Base-by-base conservation (phyloP, 202 grass and related monocot genomes). In the Cymbopogon flexuosus region DNA sequence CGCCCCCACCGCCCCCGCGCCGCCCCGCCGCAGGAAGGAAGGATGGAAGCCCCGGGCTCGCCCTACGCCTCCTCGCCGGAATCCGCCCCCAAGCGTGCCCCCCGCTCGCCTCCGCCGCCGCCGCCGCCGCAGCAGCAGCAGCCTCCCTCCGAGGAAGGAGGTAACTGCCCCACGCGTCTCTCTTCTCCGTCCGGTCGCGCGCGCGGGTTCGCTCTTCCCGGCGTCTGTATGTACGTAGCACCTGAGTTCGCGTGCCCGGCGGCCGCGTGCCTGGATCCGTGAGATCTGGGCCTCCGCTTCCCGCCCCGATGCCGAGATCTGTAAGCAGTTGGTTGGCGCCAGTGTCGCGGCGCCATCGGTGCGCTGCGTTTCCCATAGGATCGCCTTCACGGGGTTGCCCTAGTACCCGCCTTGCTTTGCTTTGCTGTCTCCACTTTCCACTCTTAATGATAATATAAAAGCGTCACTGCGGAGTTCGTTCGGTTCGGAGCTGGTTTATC, bases 51-150 rank as follows among this genome's bases (percentile, higher is more conserved):
- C 56, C 86, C 90, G 5, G 90, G 89, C 68, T 97, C 93, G 65
- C 93, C 93, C 65, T 97, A 97, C 81, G 86, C 93, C 62, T 93
- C 93, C 90, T 97, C 93, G 23, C 90, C 93, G 21, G 93, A 97
- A 33, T 79, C 87, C 73, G 86, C 91, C 76, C 83, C 85, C 29
- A 89, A 90, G 86, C 89, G 89, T 77, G 83, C 70, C 15, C 84
- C 88, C 12, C 89, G 88, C 74, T 84, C 91, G 35, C 86, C 86
- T 7, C 80, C 83, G n/a, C n/a, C n/a, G n/a, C n/a, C n/a, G 4
- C 83, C 45, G 43, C 77, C 65, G 70, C 75, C 2, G 34, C 34
- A 71, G 47, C 70, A 74, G 49, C 58, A 77, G 30, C 75, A 47
- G 11, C 75, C 39, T 35, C 72, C 71, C 65, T 81, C 71, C 65